These are phyloP conservation scores for Diaporthe capsici DNA, from an alignment of 2,329 filamentous ascomycete species.

Conservation along the genomic window DNA sequence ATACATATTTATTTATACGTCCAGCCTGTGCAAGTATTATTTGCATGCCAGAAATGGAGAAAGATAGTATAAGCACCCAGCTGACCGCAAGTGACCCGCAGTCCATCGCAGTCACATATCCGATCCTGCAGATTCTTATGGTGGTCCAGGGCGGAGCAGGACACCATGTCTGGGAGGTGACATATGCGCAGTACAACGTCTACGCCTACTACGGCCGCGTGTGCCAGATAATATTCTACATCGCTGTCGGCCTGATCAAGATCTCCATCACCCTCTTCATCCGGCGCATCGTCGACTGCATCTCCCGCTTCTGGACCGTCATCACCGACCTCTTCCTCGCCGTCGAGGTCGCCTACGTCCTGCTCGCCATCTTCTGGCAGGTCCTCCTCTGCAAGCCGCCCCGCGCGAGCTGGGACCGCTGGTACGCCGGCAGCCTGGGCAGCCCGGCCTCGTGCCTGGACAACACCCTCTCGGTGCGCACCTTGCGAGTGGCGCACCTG, in stretches of 20 bases:
- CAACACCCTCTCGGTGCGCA: constrained; percentile 42
- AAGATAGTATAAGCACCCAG: neutral
- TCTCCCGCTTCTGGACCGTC: constrained; percentile 48
- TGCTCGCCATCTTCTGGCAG: constrained; percentile 50
- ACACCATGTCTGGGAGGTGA: constrained; percentile 48
- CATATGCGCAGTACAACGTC: constrained; percentile 50
- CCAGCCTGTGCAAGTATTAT: neutral
- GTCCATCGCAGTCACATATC: constrained; percentile 36
- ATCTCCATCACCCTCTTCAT: constrained; percentile 55
- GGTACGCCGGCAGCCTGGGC: constrained; percentile 45
- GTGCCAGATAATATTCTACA: constrained; percentile 48
- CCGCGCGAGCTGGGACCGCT: constrained; percentile 47
- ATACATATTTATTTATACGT: neutral
- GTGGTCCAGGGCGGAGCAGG: constrained; percentile 3
- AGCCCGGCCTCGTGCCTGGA: constrained; percentile 44
- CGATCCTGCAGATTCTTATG: constrained; percentile 27
- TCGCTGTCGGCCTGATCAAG: constrained; percentile 53
- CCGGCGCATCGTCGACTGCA: constrained; percentile 51
- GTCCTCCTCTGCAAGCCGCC: constrained; percentile 49
- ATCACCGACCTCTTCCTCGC: constrained; percentile 51
- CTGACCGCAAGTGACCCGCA: neutral
- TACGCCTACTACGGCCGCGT: constrained; percentile 46
- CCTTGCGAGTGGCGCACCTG: constrained; percentile 51
- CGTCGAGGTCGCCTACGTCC: constrained; percentile 48
- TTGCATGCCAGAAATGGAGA: neutral